A percentile compares a stretch with the other conserved stretches of the same genome.
Evolutionary conservation across 1,284 basidiomycete genomes (phyloP).

Genomic region (Athelia sp.): DNA sequence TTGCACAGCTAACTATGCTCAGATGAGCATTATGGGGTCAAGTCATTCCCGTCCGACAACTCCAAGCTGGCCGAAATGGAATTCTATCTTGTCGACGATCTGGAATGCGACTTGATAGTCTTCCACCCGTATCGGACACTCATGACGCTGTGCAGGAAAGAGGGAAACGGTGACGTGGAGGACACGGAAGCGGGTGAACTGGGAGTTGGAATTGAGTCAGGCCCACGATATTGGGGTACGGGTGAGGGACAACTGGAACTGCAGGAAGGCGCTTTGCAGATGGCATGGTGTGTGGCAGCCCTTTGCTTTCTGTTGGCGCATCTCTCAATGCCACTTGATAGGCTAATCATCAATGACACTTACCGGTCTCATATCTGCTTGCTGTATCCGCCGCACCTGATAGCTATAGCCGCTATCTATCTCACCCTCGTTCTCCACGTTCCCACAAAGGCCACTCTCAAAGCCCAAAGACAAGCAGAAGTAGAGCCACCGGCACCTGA

Average conservation of each 20-base stretch:
- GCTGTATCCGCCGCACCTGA: conserved; percentile 89
- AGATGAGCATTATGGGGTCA: conserved; percentile 66
- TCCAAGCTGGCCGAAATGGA: conserved; percentile 98
- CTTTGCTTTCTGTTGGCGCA: not conserved
- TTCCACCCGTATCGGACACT: conserved; percentile 95
- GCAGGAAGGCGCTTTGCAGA: conserved; percentile 63
- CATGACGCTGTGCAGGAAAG: conserved; percentile 64
- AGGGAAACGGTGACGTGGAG: conserved; percentile 31
- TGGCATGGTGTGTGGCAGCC: conserved; percentile 57
- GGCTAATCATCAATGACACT: conserved; percentile 96
- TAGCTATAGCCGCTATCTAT: conserved; percentile 89
- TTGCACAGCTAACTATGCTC: not conserved
- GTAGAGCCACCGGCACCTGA: conserved; percentile 12
- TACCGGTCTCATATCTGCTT: conserved; percentile 90
- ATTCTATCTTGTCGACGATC: conserved; percentile 94
- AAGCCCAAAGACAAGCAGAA: conserved; percentile 9
- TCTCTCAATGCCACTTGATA: conserved; percentile 21
- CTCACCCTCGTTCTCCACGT: conserved; percentile 72
- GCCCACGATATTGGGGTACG: conserved; percentile 69
- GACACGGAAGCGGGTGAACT: conserved; percentile 61
- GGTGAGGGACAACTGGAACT: conserved; percentile 67
- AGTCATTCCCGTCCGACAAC: conserved; percentile 80
- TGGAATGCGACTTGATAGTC: conserved; percentile 91
- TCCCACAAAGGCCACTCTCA: conserved; percentile 41
- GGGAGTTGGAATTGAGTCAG: conserved; percentile 55